A percentile compares a stretch with the other conserved stretches of the same genome.
Evolutionary conservation across 2,329 filamentous ascomycete species (phyloP).

Genomic region (Cordyceps farinosa): DNA sequence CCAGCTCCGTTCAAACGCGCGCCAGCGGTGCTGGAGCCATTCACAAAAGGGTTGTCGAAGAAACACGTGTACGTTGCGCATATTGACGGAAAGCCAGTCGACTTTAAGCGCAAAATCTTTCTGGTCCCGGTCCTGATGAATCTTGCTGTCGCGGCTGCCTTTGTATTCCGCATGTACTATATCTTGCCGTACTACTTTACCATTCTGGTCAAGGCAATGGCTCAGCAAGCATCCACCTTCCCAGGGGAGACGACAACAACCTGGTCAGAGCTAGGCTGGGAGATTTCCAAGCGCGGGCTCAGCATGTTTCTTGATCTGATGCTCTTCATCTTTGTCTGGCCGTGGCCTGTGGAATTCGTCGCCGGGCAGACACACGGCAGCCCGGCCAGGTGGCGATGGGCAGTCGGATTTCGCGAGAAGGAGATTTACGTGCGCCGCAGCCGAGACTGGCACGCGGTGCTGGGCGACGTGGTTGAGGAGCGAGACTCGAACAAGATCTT

Average conservation of each 20-base stretch:
- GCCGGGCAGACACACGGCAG: slow-evolving; percentile 54
- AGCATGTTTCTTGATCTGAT: slow-evolving; percentile 73
- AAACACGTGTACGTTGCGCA: slow-evolving; percentile 80
- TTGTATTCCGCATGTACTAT: slow-evolving; percentile 65
- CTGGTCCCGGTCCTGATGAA: slow-evolving; percentile 76
- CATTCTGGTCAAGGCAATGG: slow-evolving; percentile 62
- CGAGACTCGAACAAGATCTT: slow-evolving; percentile 54
- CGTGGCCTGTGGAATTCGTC: slow-evolving; percentile 72
- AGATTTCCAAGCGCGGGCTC: slow-evolving; percentile 56
- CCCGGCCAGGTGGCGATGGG: slow-evolving; percentile 70
- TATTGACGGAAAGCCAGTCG: slow-evolving; percentile 66
- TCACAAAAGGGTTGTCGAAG: slow-evolving; percentile 63
- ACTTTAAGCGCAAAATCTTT: slow-evolving; percentile 81
- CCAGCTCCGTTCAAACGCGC: slow-evolving; percentile 67
- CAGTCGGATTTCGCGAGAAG: slow-evolving; percentile 69
- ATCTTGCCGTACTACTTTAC: slow-evolving; percentile 70
- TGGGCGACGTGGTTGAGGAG: slow-evolving; percentile 53
- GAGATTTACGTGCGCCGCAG: slow-evolving; percentile 82
- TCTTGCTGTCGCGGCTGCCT: slow-evolving; percentile 57
- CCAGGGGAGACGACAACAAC: slow-evolving; percentile 56
- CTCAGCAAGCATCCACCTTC: slow-evolving; percentile 62
- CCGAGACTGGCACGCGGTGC: slow-evolving; percentile 63
- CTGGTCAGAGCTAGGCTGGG: slow-evolving; percentile 53
- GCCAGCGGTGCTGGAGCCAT: slow-evolving; percentile 59
- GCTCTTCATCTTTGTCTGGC: slow-evolving; percentile 64